Evolutionary conservation across 331 rosid genomes (phyloP).

Genomic region (Acacia pycnantha): DNA sequence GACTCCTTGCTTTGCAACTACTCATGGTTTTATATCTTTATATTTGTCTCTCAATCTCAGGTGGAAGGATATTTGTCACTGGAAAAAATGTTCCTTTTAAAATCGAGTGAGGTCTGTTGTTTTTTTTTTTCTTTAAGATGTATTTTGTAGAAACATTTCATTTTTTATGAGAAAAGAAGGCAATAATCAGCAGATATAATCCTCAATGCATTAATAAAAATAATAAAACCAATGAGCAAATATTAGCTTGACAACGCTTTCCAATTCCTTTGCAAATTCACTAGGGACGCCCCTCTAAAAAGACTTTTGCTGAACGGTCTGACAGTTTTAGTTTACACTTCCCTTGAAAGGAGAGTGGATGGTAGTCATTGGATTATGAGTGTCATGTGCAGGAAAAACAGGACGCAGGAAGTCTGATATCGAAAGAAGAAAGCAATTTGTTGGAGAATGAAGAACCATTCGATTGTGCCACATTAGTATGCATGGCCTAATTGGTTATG

Average conservation of each 20-base stretch:
- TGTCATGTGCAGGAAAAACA: slow-evolving; percentile 37
- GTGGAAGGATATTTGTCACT: slow-evolving; percentile 67
- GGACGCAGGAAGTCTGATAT: slow-evolving; percentile 20
- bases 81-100: slow-evolving; percentile 49
- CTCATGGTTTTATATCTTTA: not conserved
- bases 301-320: not conserved
- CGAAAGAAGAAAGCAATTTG: slow-evolving; percentile 34
- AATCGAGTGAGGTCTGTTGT: slow-evolving; percentile 38
- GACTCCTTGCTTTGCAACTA: slow-evolving; percentile 3
- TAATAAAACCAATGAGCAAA: not conserved
- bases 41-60: slow-evolving; percentile 33
- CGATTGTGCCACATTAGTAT: slow-evolving; percentile 68
- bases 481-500: slow-evolving; percentile 35
- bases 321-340: not conserved
- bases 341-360: slow-evolving; percentile 3
- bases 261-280: not conserved
- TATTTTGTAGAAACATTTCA: not conserved
- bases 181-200: not conserved
- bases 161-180: not conserved
- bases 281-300: not conserved
- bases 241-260: not conserved
- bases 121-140: not conserved
- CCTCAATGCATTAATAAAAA: not conserved
- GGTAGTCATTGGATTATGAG: slow-evolving; percentile 15
- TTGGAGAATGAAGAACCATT: slow-evolving; percentile 42